phyloP scores from a whole-genome alignment of 2,329 filamentous ascomycete genomes.

The Emergomyces orientalis region DNA sequence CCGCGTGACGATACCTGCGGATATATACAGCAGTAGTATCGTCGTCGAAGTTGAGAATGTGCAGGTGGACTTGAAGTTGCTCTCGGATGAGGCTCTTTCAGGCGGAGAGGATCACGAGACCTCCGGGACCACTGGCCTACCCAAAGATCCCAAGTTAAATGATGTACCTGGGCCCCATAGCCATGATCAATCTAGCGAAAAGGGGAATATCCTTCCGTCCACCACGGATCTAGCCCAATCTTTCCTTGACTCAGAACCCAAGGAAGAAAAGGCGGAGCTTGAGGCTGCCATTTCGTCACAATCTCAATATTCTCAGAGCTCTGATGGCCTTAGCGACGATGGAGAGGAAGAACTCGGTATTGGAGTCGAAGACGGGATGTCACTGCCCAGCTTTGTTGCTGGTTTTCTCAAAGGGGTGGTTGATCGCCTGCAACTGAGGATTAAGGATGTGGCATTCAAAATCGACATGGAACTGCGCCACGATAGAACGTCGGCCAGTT shows the following conservation, averaged over 20 bases:
- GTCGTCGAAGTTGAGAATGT: slow-evolving; percentile 73
- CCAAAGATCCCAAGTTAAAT: neutral
- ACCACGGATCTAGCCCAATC: slow-evolving; percentile 52
- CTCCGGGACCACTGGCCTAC: neutral
- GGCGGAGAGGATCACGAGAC: slow-evolving; percentile 14
- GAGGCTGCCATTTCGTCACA: slow-evolving; percentile 47
- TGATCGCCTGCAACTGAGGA: slow-evolving; percentile 47
- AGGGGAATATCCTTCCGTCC: slow-evolving; percentile 39
- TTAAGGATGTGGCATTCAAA: slow-evolving; percentile 45
- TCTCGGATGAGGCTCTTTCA: slow-evolving; percentile 30
- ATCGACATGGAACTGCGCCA: slow-evolving; percentile 42
- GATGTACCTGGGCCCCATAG: slow-evolving; percentile 18
- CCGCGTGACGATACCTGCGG: slow-evolving; percentile 73
- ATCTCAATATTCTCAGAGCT: slow-evolving; percentile 41
- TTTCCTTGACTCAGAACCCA: slow-evolving; percentile 50
- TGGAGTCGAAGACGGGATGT: slow-evolving; percentile 46
- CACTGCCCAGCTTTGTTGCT: slow-evolving; percentile 50
- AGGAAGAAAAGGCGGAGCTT: slow-evolving; percentile 48
- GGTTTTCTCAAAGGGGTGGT: slow-evolving; percentile 51
- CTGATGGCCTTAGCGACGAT: slow-evolving; percentile 38
- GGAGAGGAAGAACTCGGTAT: slow-evolving; percentile 42
- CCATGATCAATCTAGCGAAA: slow-evolving; percentile 23
- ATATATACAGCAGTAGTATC: slow-evolving; percentile 79
- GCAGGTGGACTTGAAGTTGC: slow-evolving; percentile 56
- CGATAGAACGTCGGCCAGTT: slow-evolving; percentile 29